phyloP scores from a whole-genome alignment of 495 filamentous ascomycete genomes.

The Evernia prunastri region DNA sequence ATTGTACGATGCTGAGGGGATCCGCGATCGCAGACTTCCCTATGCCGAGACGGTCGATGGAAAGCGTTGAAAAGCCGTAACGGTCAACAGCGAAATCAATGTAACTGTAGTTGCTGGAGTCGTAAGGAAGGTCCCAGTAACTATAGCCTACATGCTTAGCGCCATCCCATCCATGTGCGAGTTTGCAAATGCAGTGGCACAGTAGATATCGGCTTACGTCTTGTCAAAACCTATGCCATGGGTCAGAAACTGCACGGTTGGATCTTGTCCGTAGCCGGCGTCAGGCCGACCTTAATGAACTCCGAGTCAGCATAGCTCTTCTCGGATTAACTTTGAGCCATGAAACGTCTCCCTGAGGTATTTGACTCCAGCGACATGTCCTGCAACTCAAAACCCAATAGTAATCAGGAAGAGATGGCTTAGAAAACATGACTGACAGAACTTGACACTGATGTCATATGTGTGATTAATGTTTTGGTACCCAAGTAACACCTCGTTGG shows the following conservation, averaged over 20 bases:
- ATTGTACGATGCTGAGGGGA: slow-evolving; percentile 46
- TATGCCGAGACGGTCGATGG: slow-evolving; percentile 51
- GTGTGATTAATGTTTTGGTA: slow-evolving; percentile 25
- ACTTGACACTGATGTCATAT: slow-evolving; percentile 30
- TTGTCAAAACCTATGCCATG: slow-evolving; percentile 58
- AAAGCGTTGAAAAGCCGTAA: slow-evolving; percentile 46
- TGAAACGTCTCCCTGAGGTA: no score
- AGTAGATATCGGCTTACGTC: slow-evolving; percentile 22
- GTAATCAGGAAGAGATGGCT: no score
- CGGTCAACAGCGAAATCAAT: slow-evolving; percentile 44
- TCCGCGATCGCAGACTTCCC: slow-evolving; percentile 48
- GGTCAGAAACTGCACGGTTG: slow-evolving; percentile 47
- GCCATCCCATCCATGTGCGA: background rate
- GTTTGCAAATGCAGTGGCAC: background rate
- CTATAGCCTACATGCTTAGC: slow-evolving; percentile 27
- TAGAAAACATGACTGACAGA: slow-evolving; percentile 33
- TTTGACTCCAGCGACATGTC: no score
- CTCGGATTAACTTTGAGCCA: no score
- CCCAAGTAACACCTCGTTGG: slow-evolving; percentile 23
- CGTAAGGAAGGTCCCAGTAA: slow-evolving; percentile 52
- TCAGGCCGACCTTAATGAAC: no score
- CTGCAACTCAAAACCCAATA: no score
- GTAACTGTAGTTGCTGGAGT: slow-evolving; percentile 49
- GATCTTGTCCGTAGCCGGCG: slow-evolving; percentile 30
- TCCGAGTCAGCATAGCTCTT: no score